Percentiles rank a stretch among this genome's conserved stretches.
Evolutionary conservation across 73 alveolate genomes (phyloP).

Genomic region (Blepharisma japonicum): DNA sequence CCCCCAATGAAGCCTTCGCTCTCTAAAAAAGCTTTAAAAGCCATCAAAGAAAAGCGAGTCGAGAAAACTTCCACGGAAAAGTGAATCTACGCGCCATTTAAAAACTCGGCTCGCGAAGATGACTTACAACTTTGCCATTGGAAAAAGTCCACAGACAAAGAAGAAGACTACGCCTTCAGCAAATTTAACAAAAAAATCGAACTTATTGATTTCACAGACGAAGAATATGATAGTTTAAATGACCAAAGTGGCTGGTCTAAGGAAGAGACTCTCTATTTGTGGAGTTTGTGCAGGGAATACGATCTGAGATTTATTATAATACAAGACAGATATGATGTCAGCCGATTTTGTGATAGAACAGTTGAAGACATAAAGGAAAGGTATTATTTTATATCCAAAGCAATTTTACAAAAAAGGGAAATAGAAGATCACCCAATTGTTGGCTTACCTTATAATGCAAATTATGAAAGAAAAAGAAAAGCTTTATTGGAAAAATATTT

Average conservation of each 20-base stretch:
- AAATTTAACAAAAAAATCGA: constrained; percentile 72
- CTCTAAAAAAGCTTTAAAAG: not conserved
- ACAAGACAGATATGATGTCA: constrained; percentile 62
- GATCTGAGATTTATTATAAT: constrained; percentile 80
- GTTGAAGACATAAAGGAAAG: constrained; percentile 88
- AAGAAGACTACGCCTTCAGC: constrained; percentile 81
- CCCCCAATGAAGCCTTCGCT: constrained; percentile 34
- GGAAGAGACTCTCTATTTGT: constrained; percentile 78
- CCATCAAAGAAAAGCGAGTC: constrained; percentile 31
- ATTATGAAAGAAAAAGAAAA: constrained; percentile 85
- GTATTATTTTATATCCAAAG: constrained; percentile 76
- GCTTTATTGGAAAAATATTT: constrained; percentile 76
- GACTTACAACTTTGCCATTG: constrained; percentile 73
- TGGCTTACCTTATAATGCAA: constrained; percentile 81
- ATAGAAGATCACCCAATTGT: constrained; percentile 75
- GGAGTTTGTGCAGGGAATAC: constrained; percentile 76
- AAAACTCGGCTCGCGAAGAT: constrained; percentile 78
- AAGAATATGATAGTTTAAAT: constrained; percentile 65
- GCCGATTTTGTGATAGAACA: constrained; percentile 55
- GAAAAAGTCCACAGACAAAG: constrained; percentile 75
- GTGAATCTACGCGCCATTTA: constrained; percentile 82
- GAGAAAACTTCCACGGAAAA: constrained; percentile 37
- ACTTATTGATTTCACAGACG: constrained; percentile 66
- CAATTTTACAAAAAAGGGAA: constrained; percentile 65
- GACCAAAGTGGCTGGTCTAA: constrained; percentile 73